Base-by-base conservation (phyloP, 1,284 basidiomycete genomes). In the Apiotrichum laibachii region DNA sequence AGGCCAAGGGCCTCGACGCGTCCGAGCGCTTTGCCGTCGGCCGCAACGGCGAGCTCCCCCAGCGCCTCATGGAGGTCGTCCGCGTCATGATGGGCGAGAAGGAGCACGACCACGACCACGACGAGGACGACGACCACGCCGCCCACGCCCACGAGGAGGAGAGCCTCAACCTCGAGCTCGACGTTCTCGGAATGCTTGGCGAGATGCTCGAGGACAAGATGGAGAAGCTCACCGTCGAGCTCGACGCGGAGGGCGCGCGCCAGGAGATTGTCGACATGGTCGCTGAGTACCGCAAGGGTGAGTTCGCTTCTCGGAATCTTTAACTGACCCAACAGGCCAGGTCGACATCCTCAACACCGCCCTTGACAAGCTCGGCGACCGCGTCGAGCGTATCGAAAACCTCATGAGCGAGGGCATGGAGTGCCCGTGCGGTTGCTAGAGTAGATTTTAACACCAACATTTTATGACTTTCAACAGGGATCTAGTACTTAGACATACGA, bases 171-270 rank as follows among this genome's bases (percentile, higher is more conserved):
- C 83, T 86, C 0, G 85, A 88, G 26, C 61, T 79, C 46, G 75
- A 79, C 40, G 76, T 77, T 1, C 60, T 75, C 21, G 84, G 82
- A 12, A 79, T 83, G 68, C 70, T 92, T 59, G 80, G 79, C 12
- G 82, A 85, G 35, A 90, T 91, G 87, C 77, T 85, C 10, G 79
- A 83, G 59, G 73, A 77, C 21, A 77, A 88, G 62, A 68, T 86
- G 44, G 80, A 81, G 13, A 82, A 81, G 19, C 77, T 90, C 22
- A 84, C 84, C 18, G 64, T 55, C 13, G 52, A 66, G 65, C 54
- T 8, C 5, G 60, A 65, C 44, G 59, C 57, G 18, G 63, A 70
- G 4, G 60, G 50, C 6, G 76, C 66, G 5, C 66, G 71, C 48
- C 55, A 62, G 9, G 64, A 69, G 12, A 67, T 72, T 10, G 56